Conservation (phyloP, 441 rosid genomes). For the Syzygium malaccense region DNA sequence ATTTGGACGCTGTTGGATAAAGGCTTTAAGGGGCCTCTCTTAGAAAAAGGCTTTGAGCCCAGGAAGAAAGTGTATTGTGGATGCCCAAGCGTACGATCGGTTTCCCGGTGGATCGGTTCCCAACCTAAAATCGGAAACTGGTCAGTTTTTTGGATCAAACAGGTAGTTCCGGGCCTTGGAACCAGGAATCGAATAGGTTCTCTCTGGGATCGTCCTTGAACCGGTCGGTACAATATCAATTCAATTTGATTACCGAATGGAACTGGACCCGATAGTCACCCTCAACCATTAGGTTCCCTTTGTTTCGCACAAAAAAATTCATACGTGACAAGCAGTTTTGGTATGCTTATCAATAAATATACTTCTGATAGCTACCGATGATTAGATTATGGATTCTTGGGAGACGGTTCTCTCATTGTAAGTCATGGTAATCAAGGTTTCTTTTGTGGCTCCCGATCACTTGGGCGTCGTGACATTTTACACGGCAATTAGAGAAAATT, state of each 20-base stretch:
- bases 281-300: not conserved
- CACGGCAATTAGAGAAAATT: too few species aligned
- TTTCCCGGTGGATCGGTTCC: accelerated
- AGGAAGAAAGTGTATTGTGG: not conserved
- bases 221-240: accelerated
- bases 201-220: accelerated
- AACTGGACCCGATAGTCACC: accelerated
- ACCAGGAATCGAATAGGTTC: not conserved
- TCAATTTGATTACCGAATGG: not conserved
- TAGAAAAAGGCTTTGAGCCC: not conserved
- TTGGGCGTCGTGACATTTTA: accelerated
- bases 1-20: not conserved
- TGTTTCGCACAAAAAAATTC: too few species aligned
- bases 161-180: not conserved
- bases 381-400: too few species aligned
- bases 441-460: not conserved
- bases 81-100: not conserved
- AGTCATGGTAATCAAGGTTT: not conserved
- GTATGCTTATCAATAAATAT: too few species aligned
- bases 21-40: not conserved
- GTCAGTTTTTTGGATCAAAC: accelerated
- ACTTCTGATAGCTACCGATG: too few species aligned
- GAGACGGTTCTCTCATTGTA: not conserved
- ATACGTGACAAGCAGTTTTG: too few species aligned
- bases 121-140: not conserved